phyloP scores from a whole-genome alignment of 75 land plant genomes.

The Sequoiadendron giganteum region DNA sequence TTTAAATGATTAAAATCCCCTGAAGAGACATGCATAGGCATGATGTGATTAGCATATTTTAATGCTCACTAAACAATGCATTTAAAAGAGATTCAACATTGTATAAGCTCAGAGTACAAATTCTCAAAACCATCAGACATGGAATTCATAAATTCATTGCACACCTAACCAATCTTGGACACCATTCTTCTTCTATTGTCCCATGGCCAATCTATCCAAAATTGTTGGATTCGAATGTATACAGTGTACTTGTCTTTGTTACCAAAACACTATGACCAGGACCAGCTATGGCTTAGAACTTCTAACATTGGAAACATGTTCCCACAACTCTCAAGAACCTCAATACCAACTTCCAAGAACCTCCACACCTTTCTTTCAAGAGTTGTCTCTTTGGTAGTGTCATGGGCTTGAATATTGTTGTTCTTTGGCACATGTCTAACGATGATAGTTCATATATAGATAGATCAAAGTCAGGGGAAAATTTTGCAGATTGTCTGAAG shows the following conservation, averaged over 20 bases:
- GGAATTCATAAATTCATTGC: no score
- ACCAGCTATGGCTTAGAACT: conserved; percentile 82
- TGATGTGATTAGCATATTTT: no score
- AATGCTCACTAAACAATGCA: no score
- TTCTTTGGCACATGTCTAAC: conserved; percentile 74
- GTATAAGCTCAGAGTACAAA: no score
- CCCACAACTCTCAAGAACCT: conserved; percentile 75
- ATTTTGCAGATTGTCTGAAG: conserved; percentile 82
- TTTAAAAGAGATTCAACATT: no score
- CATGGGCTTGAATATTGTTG: conserved; percentile 74
- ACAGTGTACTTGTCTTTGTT: conserved; percentile 59
- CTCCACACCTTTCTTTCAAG: conserved; percentile 70
- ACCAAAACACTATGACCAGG: conserved; percentile 88
- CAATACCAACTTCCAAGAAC: conserved; percentile 80
- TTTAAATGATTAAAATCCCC: no score
- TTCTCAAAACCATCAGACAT: no score
- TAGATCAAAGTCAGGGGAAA: conserved; percentile 57
- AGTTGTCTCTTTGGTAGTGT: conserved; percentile 39
- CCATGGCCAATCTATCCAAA: conserved; percentile 93
- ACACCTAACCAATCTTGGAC: conserved; percentile 75
- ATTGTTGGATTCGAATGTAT: conserved; percentile 75
- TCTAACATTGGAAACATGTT: conserved; percentile 58
- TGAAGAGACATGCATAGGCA: no score
- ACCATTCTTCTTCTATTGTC: conserved; percentile 64
- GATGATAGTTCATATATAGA: conserved; percentile 88